Percentiles rank a stretch among this genome's conserved stretches.
Evolutionary conservation across 371 early-diverging fungal species (phyloP).

Genomic region (Entomophthora muscae): DNA sequence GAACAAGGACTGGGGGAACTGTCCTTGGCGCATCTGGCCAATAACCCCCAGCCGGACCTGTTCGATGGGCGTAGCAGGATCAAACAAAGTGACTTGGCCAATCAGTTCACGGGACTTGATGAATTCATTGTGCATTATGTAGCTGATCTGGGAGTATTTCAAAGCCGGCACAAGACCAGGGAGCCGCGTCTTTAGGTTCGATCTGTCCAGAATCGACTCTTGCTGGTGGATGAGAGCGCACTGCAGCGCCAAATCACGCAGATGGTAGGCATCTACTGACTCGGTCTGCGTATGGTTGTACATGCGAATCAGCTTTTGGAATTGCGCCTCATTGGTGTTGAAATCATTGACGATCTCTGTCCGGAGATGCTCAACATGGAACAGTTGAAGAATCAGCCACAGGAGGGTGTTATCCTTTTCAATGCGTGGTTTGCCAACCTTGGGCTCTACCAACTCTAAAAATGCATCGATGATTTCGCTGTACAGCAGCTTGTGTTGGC

Average conservation of each 20-base stretch:
- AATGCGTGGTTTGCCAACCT: neutral
- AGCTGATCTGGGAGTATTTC: slow-evolving; percentile 22
- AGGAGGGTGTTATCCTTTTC: neutral
- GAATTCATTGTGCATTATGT: neutral
- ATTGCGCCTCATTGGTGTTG: slow-evolving; percentile 46
- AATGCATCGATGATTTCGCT: neutral
- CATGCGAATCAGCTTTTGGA: slow-evolving; percentile 42
- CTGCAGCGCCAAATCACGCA: slow-evolving; percentile 57
- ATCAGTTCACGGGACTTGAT: slow-evolving; percentile 27
- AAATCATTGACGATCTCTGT: slow-evolving; percentile 34
- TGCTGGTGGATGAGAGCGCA: slow-evolving; percentile 47
- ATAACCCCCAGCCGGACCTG: slow-evolving; percentile 49
- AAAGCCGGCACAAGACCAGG: slow-evolving; percentile 44
- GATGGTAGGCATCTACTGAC: slow-evolving; percentile 50
- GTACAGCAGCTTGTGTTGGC: neutral
- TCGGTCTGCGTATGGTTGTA: slow-evolving; percentile 58
- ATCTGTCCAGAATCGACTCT: slow-evolving; percentile 34
- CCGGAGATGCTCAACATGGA: slow-evolving; percentile 24
- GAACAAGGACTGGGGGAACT: slow-evolving; percentile 57
- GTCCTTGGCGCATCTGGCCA: slow-evolving; percentile 44
- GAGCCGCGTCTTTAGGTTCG: slow-evolving; percentile 53
- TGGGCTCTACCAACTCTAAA: neutral
- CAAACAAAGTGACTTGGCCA: slow-evolving; percentile 16
- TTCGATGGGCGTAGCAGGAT: slow-evolving; percentile 13
- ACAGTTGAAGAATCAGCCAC: neutral